These are phyloP conservation scores for Metarhizium guizhouense DNA, from an alignment of 2,329 filamentous ascomycete species.

Conservation along the genomic window DNA sequence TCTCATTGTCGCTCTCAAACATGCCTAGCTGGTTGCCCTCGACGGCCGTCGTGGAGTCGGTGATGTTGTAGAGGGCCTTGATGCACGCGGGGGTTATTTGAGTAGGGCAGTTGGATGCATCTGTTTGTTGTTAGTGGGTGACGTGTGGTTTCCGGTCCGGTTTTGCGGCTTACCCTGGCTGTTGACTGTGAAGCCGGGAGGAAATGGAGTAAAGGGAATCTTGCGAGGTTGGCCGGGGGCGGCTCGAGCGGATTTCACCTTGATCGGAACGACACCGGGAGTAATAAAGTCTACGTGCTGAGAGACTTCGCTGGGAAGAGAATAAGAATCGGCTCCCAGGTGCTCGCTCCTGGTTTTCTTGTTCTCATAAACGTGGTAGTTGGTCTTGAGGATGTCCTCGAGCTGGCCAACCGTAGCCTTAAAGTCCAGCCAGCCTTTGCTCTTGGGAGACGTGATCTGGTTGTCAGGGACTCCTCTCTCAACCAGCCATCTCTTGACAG, in stretches of 20 bases:
- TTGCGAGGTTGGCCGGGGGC: not conserved
- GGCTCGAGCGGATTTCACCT: not conserved
- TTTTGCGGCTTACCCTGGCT: not conserved
- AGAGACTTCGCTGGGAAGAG: constrained; percentile 26
- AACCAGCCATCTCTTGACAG: constrained; percentile 43
- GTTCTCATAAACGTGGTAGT: constrained; percentile 42
- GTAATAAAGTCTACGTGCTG: constrained; percentile 32
- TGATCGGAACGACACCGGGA: constrained; percentile 20
- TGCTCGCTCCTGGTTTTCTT: constrained; percentile 20
- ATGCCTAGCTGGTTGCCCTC: constrained; percentile 42
- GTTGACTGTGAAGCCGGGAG: not conserved
- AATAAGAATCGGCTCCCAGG: constrained; percentile 31
- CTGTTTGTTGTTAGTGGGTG: not conserved
- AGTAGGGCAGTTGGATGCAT: constrained; percentile 30
- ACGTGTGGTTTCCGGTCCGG: not conserved
- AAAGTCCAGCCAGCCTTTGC: constrained; percentile 45
- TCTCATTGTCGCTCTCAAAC: constrained; percentile 41
- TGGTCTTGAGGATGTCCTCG: constrained; percentile 42
- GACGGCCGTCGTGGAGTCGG: constrained; percentile 25
- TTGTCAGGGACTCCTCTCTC: constrained; percentile 37
- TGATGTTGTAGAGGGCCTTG: constrained; percentile 36
- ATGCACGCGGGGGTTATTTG: constrained; percentile 50
- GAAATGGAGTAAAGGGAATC: not conserved
- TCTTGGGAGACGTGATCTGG: constrained; percentile 39
- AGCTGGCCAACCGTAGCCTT: constrained; percentile 44